Percentiles rank a stretch among this genome's conserved stretches.
Conservation (phyloP, 2,329 filamentous ascomycete genomes). For the Colletotrichum viniferum region DNA sequence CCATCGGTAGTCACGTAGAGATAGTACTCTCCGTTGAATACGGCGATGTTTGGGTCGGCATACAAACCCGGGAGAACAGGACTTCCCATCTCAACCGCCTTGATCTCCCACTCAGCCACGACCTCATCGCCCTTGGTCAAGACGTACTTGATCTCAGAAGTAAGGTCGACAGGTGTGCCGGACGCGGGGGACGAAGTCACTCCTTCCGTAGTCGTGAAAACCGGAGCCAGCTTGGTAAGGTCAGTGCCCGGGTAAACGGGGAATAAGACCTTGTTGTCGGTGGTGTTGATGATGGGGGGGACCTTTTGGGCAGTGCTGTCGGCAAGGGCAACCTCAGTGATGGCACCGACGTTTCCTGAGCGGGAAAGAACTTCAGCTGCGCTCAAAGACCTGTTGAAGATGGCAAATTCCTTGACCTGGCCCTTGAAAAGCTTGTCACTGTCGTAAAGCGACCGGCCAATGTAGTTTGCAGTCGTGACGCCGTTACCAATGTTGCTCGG, state of each 20-base stretch:
- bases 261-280: conserved; percentile 19
- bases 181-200: conserved; percentile 23
- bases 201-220: conserved; percentile 22
- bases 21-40: conserved; percentile 48
- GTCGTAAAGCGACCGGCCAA: conserved; percentile 26
- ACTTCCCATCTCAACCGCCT: conserved; percentile 28
- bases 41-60: conserved; percentile 52
- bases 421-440: conserved; percentile 26
- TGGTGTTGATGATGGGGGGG: conserved; percentile 21
- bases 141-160: conserved; percentile 19
- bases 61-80: conserved; percentile 42
- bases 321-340: conserved; percentile 16
- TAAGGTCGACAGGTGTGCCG: conserved; percentile 22
- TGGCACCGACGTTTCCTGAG: conserved; percentile 10
- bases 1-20: conserved; percentile 53
- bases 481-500: conserved; percentile 24
- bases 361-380: conserved; percentile 20
- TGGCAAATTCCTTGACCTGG: conserved; percentile 24
- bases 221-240: conserved; percentile 21
- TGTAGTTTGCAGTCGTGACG: conserved; percentile 25
- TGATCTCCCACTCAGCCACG: conserved; percentile 17
- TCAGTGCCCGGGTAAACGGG: conserved; percentile 24
- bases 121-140: conserved; percentile 4
- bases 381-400: conserved; percentile 27
- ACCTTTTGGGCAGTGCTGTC: conserved; percentile 21